Evolutionary conservation across 768 basidiomycete species (phyloP), one percentile per base, ranked within the genome.

Genomic region (Calocera viscosa): DNA sequence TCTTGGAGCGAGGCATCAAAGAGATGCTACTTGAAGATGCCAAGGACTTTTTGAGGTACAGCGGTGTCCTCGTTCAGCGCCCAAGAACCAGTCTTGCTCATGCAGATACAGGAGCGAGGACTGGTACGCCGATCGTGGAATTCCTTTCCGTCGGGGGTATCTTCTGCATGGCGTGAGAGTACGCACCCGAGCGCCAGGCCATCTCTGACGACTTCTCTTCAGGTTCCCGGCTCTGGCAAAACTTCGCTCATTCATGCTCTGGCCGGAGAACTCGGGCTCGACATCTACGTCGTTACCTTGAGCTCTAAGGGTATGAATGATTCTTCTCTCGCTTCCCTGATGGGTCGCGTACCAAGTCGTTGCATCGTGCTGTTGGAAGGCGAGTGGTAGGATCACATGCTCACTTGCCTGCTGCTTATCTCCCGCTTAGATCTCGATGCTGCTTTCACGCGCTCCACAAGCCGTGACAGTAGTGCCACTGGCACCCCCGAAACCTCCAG

Each of bases 261-360:
- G 14, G 76, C 76, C 1, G 76, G 77, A 28, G 90, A 92, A 74
- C 80, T 96, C 35, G 84, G 86, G 8, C 81, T 96, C 28, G 91
- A 94, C 77, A 93, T 96, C 69, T 94, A 93, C 74, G 91, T 94
- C 65, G 87, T 94, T 71, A 90, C 88, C 49, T 78, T 94, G 65
- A 92, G 90, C 53, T 86, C 89, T 35, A 92, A 93, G 76, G 90
- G 90, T 69, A 93, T 93, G 90, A 91, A 88, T 76, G 91, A 93
- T 77, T 91, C 90, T 77, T 93, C 86, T 2, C 78, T 93, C 75
- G 84, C 89, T 67, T 89, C 88, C 67, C 81, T 93, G 73, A 91
- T 93, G 91, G 89, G 88, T 65, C 84, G 86, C 80, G 90, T 93
- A 73, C 91, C 91, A 30, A 83, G 88, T 71, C 90, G 90, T 80